Evolutionary conservation across 768 basidiomycete genomes (phyloP), one percentile per base, ranked within the genome.

Genomic region (Boletus subparvulus): DNA sequence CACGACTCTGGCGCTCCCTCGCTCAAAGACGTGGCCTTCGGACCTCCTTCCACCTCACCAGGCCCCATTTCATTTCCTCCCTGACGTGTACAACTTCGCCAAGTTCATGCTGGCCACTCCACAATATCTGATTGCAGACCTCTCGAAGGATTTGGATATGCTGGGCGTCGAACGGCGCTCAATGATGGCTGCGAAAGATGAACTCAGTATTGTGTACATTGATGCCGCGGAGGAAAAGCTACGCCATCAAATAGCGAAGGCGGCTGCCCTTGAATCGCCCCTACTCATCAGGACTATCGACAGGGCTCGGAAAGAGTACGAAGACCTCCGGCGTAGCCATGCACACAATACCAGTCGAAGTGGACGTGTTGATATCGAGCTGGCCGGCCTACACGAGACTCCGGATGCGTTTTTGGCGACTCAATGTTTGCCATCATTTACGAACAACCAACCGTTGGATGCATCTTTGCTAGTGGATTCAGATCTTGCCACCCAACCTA

Each of bases 21-120:
- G 93, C 24, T 95, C 96, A 2, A 66, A 77, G 16, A 92, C 93
- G 3, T 99, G 95, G 95, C 96, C 94, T 2, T 96, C 94, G 2
- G 94, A 96, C 57, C 81, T 95, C 3, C 75, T 97, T 32, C 88
- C 92, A 14, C 90, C 94, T 19, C 92, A 95, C 61, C 88, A 94
- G 66, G 92, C 94, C 0, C 96, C 97, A 8, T 98, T 95, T 77
- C 84, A 97, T 69, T 98, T 99, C 77, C 79, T 96, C 21, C 97
- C 95, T 1, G 94, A 98, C 66, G 90, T 97, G 40, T 85, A 86
- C 60, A 75, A 77, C 39, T 97, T 89, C 70, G 82, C 94, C 19
- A 94, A 92, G 67, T 97, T 98, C 77, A 97, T 98, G 94, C 85
- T 98, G 26, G 94, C 93, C 19, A 93, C 94, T 0, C 93, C 96